A percentile compares a stretch with the other conserved stretches of the same genome.
These are phyloP conservation scores for Yamadazyma atmosphaerica DNA, from an alignment of 1,139 yeast genomes.

Conservation along the genomic window DNA sequence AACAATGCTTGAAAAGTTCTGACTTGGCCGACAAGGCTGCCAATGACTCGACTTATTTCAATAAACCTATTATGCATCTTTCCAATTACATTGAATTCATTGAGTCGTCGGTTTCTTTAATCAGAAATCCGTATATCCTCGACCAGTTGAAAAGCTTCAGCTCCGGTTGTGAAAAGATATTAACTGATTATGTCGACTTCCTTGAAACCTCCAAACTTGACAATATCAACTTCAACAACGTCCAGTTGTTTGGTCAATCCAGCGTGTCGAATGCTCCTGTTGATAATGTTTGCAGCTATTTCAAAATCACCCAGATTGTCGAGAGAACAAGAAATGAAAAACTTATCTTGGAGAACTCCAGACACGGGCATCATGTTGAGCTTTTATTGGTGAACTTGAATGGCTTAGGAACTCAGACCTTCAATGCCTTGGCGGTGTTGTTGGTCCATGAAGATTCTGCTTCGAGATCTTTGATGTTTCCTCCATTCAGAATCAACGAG, in stretches of 20 bases:
- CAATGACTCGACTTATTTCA: constrained; percentile 20
- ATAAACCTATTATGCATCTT: constrained; percentile 36
- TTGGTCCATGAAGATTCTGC: constrained; percentile 18
- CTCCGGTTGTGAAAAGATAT: constrained; percentile 19
- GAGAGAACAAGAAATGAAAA: constrained; percentile 30
- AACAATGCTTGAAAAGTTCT: constrained; percentile 14
- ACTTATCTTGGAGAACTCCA: constrained; percentile 19
- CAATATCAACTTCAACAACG: constrained; percentile 37
- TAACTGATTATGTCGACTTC: constrained; percentile 19
- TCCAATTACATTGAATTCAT: constrained; percentile 33
- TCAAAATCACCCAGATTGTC: constrained; percentile 36
- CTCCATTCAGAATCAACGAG: constrained; percentile 37
- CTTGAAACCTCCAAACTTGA: constrained; percentile 24
- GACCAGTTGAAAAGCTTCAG: constrained; percentile 28
- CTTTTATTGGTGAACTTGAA: constrained; percentile 32
- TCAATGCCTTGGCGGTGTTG: constrained; percentile 43
- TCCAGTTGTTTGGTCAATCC: constrained; percentile 27
- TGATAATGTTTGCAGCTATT: constrained; percentile 40
- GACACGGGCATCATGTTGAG: constrained; percentile 21
- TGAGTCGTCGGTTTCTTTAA: constrained; percentile 18
- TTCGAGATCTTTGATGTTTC: constrained; percentile 35
- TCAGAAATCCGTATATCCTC: constrained; percentile 43
- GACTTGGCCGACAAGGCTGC: constrained; percentile 17
- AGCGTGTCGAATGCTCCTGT: constrained; percentile 6
- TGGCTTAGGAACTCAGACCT: constrained; percentile 19